Evolutionary conservation across 306 rosid species (phyloP).

Genomic region (Pterocarpus santalinus): DNA sequence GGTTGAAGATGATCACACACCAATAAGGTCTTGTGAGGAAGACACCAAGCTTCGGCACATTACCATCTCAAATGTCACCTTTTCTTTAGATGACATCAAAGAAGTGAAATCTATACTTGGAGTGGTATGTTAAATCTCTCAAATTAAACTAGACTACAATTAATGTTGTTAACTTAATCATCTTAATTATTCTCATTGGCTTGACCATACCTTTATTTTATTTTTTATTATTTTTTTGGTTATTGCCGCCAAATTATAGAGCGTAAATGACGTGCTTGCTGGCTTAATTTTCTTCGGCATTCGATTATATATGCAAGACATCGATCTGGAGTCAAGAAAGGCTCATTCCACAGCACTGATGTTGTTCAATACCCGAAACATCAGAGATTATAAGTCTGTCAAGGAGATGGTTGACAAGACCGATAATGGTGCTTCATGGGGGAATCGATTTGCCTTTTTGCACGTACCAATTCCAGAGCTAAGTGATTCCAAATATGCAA

Average conservation of each 20-base stretch:
- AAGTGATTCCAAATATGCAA: conserved; percentile 33
- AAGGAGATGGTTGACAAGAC: conserved; percentile 59
- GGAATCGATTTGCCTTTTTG: conserved; percentile 59
- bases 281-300: conserved; percentile 59
- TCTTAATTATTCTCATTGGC: not conserved
- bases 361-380: conserved; percentile 52
- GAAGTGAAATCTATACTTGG: conserved; percentile 52
- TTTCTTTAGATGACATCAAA: conserved; percentile 51
- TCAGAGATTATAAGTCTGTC: conserved; percentile 52
- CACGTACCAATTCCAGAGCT: conserved; percentile 57
- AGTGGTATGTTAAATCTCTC: conserved; percentile 58
- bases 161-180: no score
- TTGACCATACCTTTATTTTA: not conserved
- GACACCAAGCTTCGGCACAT: conserved; percentile 43
- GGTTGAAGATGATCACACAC: conserved; percentile 60
- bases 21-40: conserved; percentile 56
- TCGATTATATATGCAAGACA: conserved; percentile 61
- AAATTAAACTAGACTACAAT: no score
- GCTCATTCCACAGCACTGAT: conserved; percentile 54
- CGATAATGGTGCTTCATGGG: conserved; percentile 53
- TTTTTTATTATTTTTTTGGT: not conserved
- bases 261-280: conserved; percentile 59
- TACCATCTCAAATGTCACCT: conserved; percentile 45
- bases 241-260: conserved; percentile 17
- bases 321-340: conserved; percentile 41